A percentile compares a stretch with the other conserved stretches of the same genome.
Conservation (phyloP, 331 rosid genomes). For the Spiraea crenata region DNA sequence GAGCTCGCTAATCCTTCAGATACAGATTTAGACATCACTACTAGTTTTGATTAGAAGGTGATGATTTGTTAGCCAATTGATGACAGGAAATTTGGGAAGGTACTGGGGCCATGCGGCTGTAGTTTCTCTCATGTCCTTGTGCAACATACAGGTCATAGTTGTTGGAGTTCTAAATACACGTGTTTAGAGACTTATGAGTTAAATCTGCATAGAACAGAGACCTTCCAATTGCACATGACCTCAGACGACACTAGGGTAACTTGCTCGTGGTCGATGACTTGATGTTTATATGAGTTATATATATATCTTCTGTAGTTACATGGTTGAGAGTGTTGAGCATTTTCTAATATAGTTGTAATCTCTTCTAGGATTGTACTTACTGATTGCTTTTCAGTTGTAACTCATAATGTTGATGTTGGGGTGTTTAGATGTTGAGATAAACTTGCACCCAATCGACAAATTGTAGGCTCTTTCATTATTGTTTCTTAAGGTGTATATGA, state of each 20-base stretch:
- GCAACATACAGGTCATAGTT: constrained; percentile 15
- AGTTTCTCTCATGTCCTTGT: constrained; percentile 6
- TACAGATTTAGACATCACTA: constrained; percentile 72
- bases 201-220: constrained; percentile 2
- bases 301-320: not conserved
- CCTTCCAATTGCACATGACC: constrained; percentile 20
- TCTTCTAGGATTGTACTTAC: constrained; percentile 27
- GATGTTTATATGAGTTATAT: constrained; percentile 15
- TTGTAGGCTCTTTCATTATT: no score
- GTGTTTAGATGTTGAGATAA: no score
- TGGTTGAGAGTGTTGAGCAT: not conserved
- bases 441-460: no score
- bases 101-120: not conserved
- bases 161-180: not conserved
- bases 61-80: constrained; percentile 23
- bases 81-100: not conserved
- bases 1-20: constrained; percentile 82
- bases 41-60: constrained; percentile 84
- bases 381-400: constrained; percentile 16
- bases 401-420: constrained; percentile 7
- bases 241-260: constrained; percentile 28
- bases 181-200: constrained; percentile 10
- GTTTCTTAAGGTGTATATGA: no score
- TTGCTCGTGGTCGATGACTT: constrained; percentile 15
- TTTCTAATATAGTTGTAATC: constrained; percentile 5